Base-by-base conservation (phyloP, 2,329 filamentous ascomycete genomes). In the Alternaria ventricosa region DNA sequence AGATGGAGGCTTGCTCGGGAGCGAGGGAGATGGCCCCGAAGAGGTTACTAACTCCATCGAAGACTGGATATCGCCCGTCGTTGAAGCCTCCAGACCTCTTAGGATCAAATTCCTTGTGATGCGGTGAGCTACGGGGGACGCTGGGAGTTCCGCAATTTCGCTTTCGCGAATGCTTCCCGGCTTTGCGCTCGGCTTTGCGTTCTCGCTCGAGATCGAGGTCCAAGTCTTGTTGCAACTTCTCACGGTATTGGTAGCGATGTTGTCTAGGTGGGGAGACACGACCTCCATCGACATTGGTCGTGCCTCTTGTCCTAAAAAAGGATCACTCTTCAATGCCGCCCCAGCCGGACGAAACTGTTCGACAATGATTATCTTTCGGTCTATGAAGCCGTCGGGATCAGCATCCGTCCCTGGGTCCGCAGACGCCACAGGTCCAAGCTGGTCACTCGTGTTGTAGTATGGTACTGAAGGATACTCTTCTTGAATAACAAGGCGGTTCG, bases 301-400 rank as follows among this genome's bases (percentile, higher is more conserved):
- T 36, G 45, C 43, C n/a, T 61, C 45, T 22, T 58, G 27, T 33
- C 41, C 27, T 47, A 47, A 46, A 54, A 58, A 43, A 60, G 28
- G 62, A 46, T 46, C 46, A 67, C 55, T 64, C 50, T 61, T 68
- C 25, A 58, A 36, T 45, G 50, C 47, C 23, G 57, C 58, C 27
- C 68, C 67, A 44, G 47, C 23, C n/a, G 60, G 67, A 49, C 51
- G 65, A 43, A 60, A 66, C 50, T 78, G 82, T 71, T 84, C 81
- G 11, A 83, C 71, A 62, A 83, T 79, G 6, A 77, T 80, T 61
- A 78, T 81, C 65, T 82, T 79, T n/a, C 75, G 78, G 60, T 80
- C 77, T 11, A 82, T 79, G 47, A 82, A 81, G 4, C 81, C 80
- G 28, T 77, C 76, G 4, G 76, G 76, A 10, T 80, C 60, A 7